A percentile compares a stretch with the other conserved stretches of the same genome.
Evolutionary conservation across 208 protist genomes (phyloP).

Genomic region (Porcisia deanei): DNA sequence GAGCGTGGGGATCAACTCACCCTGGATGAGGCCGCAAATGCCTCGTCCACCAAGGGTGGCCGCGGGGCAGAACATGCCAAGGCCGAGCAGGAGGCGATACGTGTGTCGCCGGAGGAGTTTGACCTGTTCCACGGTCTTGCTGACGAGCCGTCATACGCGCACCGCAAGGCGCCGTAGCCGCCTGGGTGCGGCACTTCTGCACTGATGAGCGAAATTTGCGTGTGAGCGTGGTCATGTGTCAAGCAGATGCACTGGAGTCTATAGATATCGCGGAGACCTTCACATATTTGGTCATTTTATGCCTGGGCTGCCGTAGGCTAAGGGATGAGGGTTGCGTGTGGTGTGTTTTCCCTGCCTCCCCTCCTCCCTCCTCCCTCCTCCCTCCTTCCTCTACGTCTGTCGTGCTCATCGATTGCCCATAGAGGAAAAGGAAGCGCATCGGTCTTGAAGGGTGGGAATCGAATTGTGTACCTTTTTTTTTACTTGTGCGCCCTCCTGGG

Average conservation of each 20-base stretch:
- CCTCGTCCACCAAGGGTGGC: conserved; percentile 16
- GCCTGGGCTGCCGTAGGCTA: background rate
- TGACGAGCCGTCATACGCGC: conserved; percentile 66
- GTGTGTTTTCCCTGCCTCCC: background rate
- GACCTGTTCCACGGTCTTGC: conserved; percentile 88
- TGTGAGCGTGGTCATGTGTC: background rate
- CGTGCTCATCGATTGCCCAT: background rate
- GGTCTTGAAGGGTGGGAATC: background rate
- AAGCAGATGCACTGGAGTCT: conserved; percentile 1
- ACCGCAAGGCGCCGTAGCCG: conserved; percentile 32
- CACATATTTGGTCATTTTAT: background rate
- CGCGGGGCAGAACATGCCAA: conserved; percentile 41
- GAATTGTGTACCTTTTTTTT: background rate
- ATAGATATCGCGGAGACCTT: background rate
- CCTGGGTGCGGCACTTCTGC: background rate
- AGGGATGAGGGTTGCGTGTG: background rate
- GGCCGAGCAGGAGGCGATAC: conserved; percentile 77
- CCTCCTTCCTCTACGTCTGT: background rate
- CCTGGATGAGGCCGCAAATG: conserved; percentile 23
- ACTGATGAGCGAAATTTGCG: background rate
- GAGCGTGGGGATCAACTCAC: conserved; percentile 70
- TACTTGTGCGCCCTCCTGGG: background rate
- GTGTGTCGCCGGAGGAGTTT: conserved; percentile 72
- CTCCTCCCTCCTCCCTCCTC: too few relatives aligned
- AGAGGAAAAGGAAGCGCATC: background rate